Conservation (phyloP, 2,329 filamentous ascomycete genomes). For the Ophiostoma australiae region DNA sequence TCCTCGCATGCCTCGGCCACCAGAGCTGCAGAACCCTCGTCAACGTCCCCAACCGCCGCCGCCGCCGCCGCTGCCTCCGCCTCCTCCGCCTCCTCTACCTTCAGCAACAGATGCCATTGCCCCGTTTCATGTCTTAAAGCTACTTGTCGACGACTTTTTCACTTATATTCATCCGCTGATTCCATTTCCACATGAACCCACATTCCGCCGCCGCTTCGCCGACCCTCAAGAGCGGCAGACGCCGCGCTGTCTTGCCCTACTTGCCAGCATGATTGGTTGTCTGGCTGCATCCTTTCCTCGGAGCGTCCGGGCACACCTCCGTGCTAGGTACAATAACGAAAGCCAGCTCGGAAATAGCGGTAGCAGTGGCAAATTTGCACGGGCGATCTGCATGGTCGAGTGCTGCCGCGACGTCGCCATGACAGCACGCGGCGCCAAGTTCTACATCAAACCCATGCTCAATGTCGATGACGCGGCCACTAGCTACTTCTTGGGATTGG, state of each 20-base stretch:
- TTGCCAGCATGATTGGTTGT: conserved; percentile 68
- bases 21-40: background rate
- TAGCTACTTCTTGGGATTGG: conserved; percentile 68
- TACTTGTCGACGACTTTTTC: conserved; percentile 76
- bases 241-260: conserved; percentile 62
- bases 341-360: background rate
- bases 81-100: background rate
- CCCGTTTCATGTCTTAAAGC: conserved; percentile 60
- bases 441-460: conserved; percentile 44
- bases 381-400: conserved; percentile 64
- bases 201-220: conserved; percentile 65
- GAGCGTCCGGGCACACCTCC: conserved; percentile 61
- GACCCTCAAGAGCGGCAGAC: conserved; percentile 62
- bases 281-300: conserved; percentile 74
- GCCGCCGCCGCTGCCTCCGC: conserved; percentile 32
- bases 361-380: conserved; percentile 30
- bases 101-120: conserved; percentile 62
- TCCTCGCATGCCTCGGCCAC: conserved; percentile 22
- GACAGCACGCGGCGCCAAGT: conserved; percentile 57
- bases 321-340: conserved; percentile 40
- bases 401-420: conserved; percentile 66
- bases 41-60: conserved; percentile 36
- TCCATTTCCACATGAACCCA: conserved; percentile 74
- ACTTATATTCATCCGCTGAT: conserved; percentile 73
- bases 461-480: conserved; percentile 58